Evolutionary conservation across 2,329 filamentous ascomycete species (phyloP), one percentile per base, ranked within the genome.

Genomic region (Neofusicoccum sp.): DNA sequence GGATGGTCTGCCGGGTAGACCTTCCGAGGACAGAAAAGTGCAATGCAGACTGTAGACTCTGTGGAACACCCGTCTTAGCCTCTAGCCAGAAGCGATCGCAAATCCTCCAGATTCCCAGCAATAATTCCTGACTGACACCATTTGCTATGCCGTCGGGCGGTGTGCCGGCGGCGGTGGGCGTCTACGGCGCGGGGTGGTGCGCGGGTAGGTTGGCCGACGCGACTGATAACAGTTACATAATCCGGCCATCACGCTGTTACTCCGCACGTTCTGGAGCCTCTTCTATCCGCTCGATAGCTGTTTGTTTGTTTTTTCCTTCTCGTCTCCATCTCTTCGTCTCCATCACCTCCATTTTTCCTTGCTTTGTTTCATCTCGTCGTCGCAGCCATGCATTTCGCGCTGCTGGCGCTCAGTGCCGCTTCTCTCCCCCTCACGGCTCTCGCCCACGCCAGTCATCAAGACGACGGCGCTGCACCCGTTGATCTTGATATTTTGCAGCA

Each of bases 401-500:
- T 54, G 36, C 58, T 49, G 24, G 43, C 51, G 6, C 51, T 51
- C 7, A 44, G 58, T 9, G 56, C 54, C 34, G 62, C 56, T 3
- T 54, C 48, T 4, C 62, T 71, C 43, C 51, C 67, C 12, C 60
- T 65, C 16, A 43, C 65, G 30, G 66, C 66, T 16, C 53, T 65
- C 11, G 66, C 70, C 16, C 71, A 74, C 54, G 67, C 67, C 33
- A 64, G 67, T 1, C 68, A 73, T 45, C 68, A 73, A 61, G 9
- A 41, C 8, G 34, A 62, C 31, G 53, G 63, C 4, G 69, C 74
- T 57, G 70, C 70, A 20, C 65, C 71, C 40, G 64, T 69, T 16
- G 68, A 67, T 48, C 63, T 75, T 6, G 67, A 73, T 28, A 69
- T 72, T 54, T 58, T 75, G 5, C 66, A 75, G 56, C 66, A 66